A percentile compares a stretch with the other conserved stretches of the same genome.
These are phyloP conservation scores for Dactylellina parvicollis DNA, from an alignment of 2,329 filamentous ascomycete species.

Conservation along the genomic window DNA sequence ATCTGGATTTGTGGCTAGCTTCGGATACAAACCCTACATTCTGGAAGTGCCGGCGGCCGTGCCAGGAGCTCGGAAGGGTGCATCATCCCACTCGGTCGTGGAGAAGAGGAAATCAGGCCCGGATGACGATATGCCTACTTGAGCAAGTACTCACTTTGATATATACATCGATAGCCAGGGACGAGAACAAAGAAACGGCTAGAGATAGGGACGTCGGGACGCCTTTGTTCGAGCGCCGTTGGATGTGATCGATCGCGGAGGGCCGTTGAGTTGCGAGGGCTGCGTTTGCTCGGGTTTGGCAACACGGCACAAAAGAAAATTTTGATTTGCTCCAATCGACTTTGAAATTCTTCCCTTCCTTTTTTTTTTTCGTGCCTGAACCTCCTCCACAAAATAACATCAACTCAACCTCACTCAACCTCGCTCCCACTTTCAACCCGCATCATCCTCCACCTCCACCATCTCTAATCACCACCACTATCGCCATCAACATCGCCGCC, in stretches of 20 bases:
- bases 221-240: neutral
- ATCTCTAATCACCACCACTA: neutral
- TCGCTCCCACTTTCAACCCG: neutral
- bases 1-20: conserved; percentile 7
- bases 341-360: conserved; percentile 10
- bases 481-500: conserved; percentile 10
- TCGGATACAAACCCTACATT: conserved; percentile 29
- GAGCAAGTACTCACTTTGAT: too few species aligned
- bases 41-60: neutral
- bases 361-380: conserved; percentile 52
- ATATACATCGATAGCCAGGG: conserved; percentile 5
- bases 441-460: conserved; percentile 19
- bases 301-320: conserved; percentile 43
- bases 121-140: too few species aligned
- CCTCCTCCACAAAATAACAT: conserved; percentile 48
- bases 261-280: neutral
- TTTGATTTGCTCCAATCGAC: conserved; percentile 5
- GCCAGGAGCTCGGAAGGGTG: conserved; percentile 13
- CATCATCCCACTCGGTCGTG: neutral
- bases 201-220: too few species aligned
- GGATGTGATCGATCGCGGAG: neutral
- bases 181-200: conserved; percentile 35
- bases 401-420: neutral
- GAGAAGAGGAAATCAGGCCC: conserved; percentile 1
- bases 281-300: conserved; percentile 13